A percentile compares a stretch with the other conserved stretches of the same genome.
phyloP scores from a whole-genome alignment of 208 protist species.

The Wallacemonas sp. region DNA sequence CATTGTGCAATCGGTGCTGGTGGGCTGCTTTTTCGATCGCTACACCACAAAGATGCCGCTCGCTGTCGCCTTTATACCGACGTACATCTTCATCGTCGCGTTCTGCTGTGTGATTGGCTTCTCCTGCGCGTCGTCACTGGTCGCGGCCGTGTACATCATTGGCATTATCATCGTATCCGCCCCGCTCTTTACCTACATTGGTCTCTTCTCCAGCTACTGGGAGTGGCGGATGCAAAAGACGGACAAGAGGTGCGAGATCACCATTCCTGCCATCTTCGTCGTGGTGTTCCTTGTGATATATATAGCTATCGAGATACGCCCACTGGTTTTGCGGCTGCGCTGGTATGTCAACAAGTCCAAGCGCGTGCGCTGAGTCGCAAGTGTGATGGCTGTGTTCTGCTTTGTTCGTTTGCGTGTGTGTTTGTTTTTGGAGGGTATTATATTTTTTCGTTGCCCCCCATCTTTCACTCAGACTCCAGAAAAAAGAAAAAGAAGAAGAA shows the following conservation, averaged over 20 bases:
- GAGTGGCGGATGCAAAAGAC: not conserved
- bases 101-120: not conserved
- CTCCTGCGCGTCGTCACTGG: not conserved
- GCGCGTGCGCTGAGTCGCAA: no score
- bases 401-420: not conserved
- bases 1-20: not conserved
- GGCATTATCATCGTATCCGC: not conserved
- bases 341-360: no score
- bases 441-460: not conserved
- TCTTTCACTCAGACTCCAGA: not conserved
- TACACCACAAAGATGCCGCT: not conserved
- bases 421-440: not conserved
- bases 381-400: no score
- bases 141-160: not conserved
- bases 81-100: not conserved
- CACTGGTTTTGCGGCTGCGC: no score
- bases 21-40: constrained; percentile 3
- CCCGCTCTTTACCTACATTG: not conserved
- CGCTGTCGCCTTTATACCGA: not conserved
- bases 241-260: no score
- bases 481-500: not conserved
- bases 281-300: not conserved
- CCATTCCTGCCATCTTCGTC: not conserved
- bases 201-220: not conserved
- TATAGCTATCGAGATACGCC: no score